A percentile compares a stretch with the other conserved stretches of the same genome.
phyloP scores from a whole-genome alignment of 345 rosid species.

The Eutrema yunnanense region DNA sequence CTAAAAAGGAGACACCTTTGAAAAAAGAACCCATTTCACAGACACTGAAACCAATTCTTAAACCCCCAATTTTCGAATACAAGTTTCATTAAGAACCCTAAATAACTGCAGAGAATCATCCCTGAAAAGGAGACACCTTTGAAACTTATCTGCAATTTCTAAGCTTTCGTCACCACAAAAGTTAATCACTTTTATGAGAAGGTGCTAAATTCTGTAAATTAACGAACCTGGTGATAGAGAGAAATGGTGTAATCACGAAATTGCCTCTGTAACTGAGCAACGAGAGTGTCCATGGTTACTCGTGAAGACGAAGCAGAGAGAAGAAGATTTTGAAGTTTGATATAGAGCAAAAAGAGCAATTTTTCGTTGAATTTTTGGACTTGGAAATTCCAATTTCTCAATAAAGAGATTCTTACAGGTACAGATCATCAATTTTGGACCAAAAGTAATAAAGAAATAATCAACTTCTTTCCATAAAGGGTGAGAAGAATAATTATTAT shows the following conservation, averaged over 20 bases:
- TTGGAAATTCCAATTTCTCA: slow-evolving; percentile 11
- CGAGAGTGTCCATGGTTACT: slow-evolving; percentile 16
- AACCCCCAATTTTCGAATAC: not conserved
- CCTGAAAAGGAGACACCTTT: slow-evolving; percentile 1
- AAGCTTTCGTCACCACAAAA: not conserved
- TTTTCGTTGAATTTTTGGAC: not conserved
- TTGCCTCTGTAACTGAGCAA: slow-evolving; percentile 27
- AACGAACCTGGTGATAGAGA: slow-evolving; percentile 25
- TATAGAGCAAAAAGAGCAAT: not conserved
- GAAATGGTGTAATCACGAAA: slow-evolving; percentile 29
- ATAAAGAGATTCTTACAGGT: slow-evolving; percentile 9
- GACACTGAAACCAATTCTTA: not conserved
- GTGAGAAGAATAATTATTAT: slow-evolving; percentile 4
- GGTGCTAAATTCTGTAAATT: not conserved
- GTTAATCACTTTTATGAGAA: not conserved
- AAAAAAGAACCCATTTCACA: not conserved
- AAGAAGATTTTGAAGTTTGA: not conserved
- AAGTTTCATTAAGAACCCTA: slow-evolving; percentile 9
- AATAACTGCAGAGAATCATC: not conserved
- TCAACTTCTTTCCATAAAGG: not conserved
- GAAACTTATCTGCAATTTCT: not conserved
- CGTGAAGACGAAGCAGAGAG: slow-evolving; percentile 1
- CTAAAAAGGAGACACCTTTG: slow-evolving; percentile 4
- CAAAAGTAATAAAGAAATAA: slow-evolving; percentile 23
- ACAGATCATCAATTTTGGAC: slow-evolving; percentile 1